Base-by-base conservation (phyloP, 176 grass and related monocot genomes). In the Oryza coarctata region DNA sequence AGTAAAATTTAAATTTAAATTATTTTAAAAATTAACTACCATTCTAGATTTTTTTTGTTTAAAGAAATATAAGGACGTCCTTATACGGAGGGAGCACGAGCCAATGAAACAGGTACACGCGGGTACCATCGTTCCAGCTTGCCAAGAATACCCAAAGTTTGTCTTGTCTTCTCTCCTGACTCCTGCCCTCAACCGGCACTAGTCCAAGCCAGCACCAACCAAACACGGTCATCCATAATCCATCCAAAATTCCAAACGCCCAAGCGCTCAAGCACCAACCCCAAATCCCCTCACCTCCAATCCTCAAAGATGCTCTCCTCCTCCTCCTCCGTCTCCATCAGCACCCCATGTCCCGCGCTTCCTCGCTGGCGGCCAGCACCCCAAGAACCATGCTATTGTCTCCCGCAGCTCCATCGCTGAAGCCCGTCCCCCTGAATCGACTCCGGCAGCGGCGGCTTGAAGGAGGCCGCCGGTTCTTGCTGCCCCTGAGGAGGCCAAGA, bases 361-460 rank as follows among this genome's bases (percentile, higher is more conserved):
- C 13, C 77, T 29, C 40, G 32, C 71, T 43, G 66, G 25, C 20
- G 65, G 10, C 23, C 26, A 9, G 61, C 32, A 33, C 45, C 36
- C 26, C 69, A 86, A 44, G 64, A 76, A 43, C 71, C 87, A 86
- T 86, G 87, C 47, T 63, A 55, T 50, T 72, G 45, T 22, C 65
- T 70, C 70, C 27, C 40, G 29, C 28, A 60, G 33, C 58, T 39
- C 73, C 77, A 17, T n/a, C 55, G 20, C 73, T 17, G 65, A 7
- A 58, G 34, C 35, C 50, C 68, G 5, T 83, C 58, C 40, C 57
- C 70, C 44, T 61, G 15, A 77, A 36, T 72, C 65, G 58, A 12
- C 44, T 81, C 14, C 44, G 34, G 12, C 58, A 14, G 13, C 28
- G 55, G 29, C 61, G 68, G 55, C 55, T n/a, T n/a, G n/a, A n/a